phyloP scores from a whole-genome alignment of 352 stramenopile genomes.

The Phytophthora hibernalis region DNA sequence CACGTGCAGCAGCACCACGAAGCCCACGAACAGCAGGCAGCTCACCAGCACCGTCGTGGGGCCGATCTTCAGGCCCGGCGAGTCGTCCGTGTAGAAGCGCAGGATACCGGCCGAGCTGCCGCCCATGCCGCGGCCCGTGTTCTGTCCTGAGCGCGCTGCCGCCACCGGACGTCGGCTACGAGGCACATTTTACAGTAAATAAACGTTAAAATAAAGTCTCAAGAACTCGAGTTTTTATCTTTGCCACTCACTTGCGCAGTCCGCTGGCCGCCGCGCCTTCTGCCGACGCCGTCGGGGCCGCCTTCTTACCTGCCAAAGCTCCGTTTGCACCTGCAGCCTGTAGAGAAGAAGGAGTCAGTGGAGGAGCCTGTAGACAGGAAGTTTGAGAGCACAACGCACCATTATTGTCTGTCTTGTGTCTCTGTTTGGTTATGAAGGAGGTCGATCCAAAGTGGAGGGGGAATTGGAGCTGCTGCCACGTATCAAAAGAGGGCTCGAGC shows the following conservation, averaged over 20 bases:
- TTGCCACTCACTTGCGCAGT: constrained; percentile 61
- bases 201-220: background rate
- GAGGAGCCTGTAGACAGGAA: background rate
- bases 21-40: constrained; percentile 95
- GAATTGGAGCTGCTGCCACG: constrained; percentile 32
- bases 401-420: constrained; percentile 16
- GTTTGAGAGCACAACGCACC: constrained; percentile 21
- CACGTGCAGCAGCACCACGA: constrained; percentile 97
- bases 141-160: constrained; percentile 49
- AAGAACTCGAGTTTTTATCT: constrained; percentile 6
- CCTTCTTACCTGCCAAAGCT: constrained; percentile 66
- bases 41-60: constrained; percentile 96
- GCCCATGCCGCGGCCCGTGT: constrained; percentile 86
- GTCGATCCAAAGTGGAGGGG: constrained; percentile 23
- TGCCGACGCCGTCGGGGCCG: constrained; percentile 60
- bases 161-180: constrained; percentile 57
- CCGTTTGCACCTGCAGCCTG: constrained; percentile 51
- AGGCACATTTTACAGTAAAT: constrained; percentile 21
- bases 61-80: constrained; percentile 95
- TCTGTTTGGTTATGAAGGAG: constrained; percentile 35
- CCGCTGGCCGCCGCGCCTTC: constrained; percentile 75
- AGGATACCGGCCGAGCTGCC: constrained; percentile 93
- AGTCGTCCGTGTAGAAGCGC: constrained; percentile 98
- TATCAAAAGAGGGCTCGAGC: constrained; percentile 21
- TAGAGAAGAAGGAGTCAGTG: background rate